Percentiles rank a stretch among this genome's conserved stretches.
Conservation (phyloP, 768 basidiomycete species). For the Amanita subjunquillea region DNA sequence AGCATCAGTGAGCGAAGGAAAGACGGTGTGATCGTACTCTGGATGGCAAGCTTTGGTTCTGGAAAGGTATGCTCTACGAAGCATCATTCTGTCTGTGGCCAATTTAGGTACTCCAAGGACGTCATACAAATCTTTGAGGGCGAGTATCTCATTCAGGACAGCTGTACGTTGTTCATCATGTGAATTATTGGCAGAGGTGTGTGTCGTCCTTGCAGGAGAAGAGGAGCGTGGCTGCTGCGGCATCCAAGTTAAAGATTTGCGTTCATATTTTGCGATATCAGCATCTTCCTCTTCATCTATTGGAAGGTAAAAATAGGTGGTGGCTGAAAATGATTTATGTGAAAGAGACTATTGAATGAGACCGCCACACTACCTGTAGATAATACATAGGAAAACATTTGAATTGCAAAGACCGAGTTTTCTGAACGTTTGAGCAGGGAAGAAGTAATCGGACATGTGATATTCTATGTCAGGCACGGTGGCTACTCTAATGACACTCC, state of each 20-base stretch:
- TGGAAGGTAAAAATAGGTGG: conserved; percentile 54
- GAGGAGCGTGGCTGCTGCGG: conserved; percentile 22
- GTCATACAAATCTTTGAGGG: conserved; percentile 57
- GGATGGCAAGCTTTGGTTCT: conserved; percentile 76
- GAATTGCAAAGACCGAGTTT: conserved; percentile 9
- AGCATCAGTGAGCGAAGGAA: not conserved
- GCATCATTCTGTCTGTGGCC: conserved; percentile 42
- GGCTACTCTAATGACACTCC: conserved; percentile 22
- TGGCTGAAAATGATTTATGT: conserved; percentile 27
- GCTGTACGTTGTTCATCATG: conserved; percentile 15
- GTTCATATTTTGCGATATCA: conserved; percentile 32
- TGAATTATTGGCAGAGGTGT: conserved; percentile 3
- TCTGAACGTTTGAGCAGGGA: not conserved
- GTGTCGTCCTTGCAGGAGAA: no score
- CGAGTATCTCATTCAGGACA: conserved; percentile 44
- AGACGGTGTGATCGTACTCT: conserved; percentile 47
- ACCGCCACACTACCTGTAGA: conserved; percentile 24
- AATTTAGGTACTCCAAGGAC: conserved; percentile 57
- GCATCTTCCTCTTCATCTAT: conserved; percentile 47
- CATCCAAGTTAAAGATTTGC: conserved; percentile 40
- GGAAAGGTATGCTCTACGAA: conserved; percentile 67
- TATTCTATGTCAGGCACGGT: conserved; percentile 35
- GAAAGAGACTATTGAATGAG: not conserved
- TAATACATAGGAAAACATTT: conserved; percentile 35
- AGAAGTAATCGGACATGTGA: conserved; percentile 5